Evolutionary conservation across 176 grass and related monocot genomes (phyloP).

Genomic region (Carex parvula): DNA sequence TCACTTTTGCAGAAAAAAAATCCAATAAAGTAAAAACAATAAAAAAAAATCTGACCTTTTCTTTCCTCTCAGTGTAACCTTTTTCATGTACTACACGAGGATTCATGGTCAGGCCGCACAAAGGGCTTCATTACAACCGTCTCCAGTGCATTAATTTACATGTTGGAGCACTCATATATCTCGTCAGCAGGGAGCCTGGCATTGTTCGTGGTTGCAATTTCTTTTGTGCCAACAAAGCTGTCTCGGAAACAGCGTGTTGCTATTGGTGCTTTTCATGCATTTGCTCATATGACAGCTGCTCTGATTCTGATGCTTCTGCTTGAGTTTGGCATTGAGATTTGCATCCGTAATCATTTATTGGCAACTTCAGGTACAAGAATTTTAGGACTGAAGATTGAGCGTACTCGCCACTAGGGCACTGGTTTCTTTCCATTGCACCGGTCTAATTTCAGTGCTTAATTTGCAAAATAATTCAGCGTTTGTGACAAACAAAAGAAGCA

Average conservation of each 20-base stretch:
- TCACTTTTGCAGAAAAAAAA: constrained; percentile 4
- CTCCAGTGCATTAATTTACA: constrained; percentile 72
- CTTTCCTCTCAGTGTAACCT: constrained; percentile 75
- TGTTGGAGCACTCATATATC: constrained; percentile 87
- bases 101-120: constrained; percentile 62
- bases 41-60: constrained; percentile 29
- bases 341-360: constrained; percentile 86
- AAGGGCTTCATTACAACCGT: constrained; percentile 68
- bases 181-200: constrained; percentile 62
- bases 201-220: constrained; percentile 64
- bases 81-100: constrained; percentile 68
- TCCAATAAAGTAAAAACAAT: not conserved
- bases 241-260: constrained; percentile 67
- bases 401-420: not conserved
- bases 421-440: not conserved
- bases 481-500: not conserved
- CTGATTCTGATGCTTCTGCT: constrained; percentile 94
- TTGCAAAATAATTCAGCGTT: not conserved
- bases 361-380: constrained; percentile 79
- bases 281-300: constrained; percentile 73
- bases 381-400: not conserved
- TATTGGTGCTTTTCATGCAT: constrained; percentile 80
- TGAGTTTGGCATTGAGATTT: constrained; percentile 92
- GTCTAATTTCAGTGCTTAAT: not conserved
- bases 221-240: constrained; percentile 88